Percentiles rank a stretch among this genome's conserved stretches.
These are phyloP conservation scores for Colletotrichum sp. DNA, from an alignment of 2,329 filamentous ascomycete genomes.

Conservation along the genomic window DNA sequence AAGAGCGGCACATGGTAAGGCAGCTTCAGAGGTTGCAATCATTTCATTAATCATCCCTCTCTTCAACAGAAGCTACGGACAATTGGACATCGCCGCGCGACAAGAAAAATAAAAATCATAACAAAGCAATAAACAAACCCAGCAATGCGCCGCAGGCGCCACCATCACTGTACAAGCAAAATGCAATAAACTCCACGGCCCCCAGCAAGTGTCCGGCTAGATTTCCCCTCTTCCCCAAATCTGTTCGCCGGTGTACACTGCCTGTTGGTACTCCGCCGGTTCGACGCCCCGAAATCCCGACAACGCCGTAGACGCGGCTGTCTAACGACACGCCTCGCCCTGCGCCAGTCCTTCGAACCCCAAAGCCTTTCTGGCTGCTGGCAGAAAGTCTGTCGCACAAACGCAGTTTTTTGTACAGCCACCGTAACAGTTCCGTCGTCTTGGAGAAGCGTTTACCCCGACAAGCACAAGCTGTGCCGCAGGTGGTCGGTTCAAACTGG, in stretches of 20 bases:
- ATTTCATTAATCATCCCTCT: background rate
- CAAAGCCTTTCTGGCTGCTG: background rate
- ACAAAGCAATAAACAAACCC: background rate
- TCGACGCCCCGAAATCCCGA: constrained; percentile 18
- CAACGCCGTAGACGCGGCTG: background rate
- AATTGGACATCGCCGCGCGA: background rate
- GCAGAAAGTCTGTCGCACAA: background rate
- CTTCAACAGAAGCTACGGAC: background rate
- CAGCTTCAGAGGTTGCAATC: background rate
- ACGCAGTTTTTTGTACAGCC: background rate
- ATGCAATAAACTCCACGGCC: background rate
- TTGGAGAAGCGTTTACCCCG: background rate
- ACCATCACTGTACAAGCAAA: background rate
- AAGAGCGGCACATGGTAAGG: background rate
- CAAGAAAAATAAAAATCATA: too few species aligned
- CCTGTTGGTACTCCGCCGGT: constrained; percentile 7
- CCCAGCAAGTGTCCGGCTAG: background rate
- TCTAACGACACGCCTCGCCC: constrained; percentile 5
- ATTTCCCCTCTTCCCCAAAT: background rate
- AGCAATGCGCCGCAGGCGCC: background rate
- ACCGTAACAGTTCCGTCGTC: background rate
- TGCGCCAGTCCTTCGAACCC: background rate
- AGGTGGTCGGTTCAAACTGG: background rate
- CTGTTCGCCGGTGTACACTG: background rate
- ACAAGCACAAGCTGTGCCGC: background rate